Evolutionary conservation across 2,329 filamentous ascomycete genomes (phyloP).

Genomic region (Polytolypa hystricis): DNA sequence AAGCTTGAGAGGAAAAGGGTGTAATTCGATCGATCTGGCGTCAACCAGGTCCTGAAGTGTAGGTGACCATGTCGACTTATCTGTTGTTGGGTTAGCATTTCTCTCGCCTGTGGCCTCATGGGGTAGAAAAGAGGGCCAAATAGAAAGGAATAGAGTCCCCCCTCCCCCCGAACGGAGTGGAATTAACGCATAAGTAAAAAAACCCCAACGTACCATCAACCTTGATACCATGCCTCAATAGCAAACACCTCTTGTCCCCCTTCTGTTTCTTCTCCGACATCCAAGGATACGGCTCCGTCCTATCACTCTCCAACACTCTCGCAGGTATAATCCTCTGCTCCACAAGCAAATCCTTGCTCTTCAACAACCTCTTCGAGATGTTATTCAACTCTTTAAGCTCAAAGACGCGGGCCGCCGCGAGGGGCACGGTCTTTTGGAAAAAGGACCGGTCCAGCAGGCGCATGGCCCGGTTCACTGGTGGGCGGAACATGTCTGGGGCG

Average conservation of each 20-base stretch:
- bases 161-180: not conserved
- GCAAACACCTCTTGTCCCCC: constrained; percentile 32
- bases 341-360: constrained; percentile 54
- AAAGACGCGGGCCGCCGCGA: constrained; percentile 67
- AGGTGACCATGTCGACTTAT: constrained; percentile 64
- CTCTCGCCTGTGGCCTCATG: not conserved
- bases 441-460: constrained; percentile 70
- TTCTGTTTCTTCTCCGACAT: constrained; percentile 49
- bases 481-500: constrained; percentile 51
- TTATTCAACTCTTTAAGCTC: constrained; percentile 64
- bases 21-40: constrained; percentile 55
- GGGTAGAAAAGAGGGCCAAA: not conserved
- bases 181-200: too few relatives aligned
- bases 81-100: constrained; percentile 31
- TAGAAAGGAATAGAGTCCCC: constrained; percentile 10
- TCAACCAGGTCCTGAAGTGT: constrained; percentile 58
- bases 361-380: constrained; percentile 55
- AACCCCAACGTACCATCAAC: constrained; percentile 29
- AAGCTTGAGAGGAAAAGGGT: constrained; percentile 65
- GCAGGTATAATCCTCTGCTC: constrained; percentile 55
- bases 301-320: constrained; percentile 41
- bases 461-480: constrained; percentile 70
- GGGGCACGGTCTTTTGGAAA: constrained; percentile 64
- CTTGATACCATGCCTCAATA: constrained; percentile 29
- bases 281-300: constrained; percentile 13